Percentiles rank a stretch among this genome's conserved stretches.
Conservation (phyloP, 2,329 filamentous ascomycete genomes). For the Capronia epimyces region DNA sequence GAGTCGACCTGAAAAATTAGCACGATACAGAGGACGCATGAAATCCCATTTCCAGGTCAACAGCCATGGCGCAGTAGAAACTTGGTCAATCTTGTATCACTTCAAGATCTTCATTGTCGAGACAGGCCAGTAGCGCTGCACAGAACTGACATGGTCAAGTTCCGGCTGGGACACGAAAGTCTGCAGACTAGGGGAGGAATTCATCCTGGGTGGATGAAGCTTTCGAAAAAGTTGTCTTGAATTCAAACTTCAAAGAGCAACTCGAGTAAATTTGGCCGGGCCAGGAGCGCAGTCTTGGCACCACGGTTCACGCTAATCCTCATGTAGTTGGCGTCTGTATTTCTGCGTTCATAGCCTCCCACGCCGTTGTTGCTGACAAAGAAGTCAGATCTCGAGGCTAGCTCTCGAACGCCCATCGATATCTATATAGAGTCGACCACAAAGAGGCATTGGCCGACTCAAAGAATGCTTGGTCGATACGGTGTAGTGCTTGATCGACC, state of each 20-base stretch:
- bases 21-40: neutral
- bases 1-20: neutral
- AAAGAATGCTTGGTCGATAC: constrained; percentile 52
- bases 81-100: too few relatives aligned
- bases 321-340: neutral
- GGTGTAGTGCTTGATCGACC: constrained; percentile 65
- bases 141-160: too few relatives aligned
- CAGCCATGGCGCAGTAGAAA: too few relatives aligned
- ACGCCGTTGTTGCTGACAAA: too few relatives aligned
- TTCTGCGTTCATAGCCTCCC: too few relatives aligned
- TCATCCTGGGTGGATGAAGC: neutral
- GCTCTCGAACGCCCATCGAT: too few relatives aligned
- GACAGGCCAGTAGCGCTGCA: neutral
- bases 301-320: neutral
- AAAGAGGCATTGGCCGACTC: too few relatives aligned
- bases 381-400: too few relatives aligned
- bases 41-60: neutral
- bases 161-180: too few relatives aligned
- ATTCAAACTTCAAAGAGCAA: neutral
- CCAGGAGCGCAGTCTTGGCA: neutral
- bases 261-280: too few relatives aligned
- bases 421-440: too few relatives aligned
- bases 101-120: neutral
- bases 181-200: too few relatives aligned
- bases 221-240: neutral